A percentile compares a stretch with the other conserved stretches of the same genome.
Conservation (phyloP, 352 stramenopile genomes). For the Pythium oligandrum region DNA sequence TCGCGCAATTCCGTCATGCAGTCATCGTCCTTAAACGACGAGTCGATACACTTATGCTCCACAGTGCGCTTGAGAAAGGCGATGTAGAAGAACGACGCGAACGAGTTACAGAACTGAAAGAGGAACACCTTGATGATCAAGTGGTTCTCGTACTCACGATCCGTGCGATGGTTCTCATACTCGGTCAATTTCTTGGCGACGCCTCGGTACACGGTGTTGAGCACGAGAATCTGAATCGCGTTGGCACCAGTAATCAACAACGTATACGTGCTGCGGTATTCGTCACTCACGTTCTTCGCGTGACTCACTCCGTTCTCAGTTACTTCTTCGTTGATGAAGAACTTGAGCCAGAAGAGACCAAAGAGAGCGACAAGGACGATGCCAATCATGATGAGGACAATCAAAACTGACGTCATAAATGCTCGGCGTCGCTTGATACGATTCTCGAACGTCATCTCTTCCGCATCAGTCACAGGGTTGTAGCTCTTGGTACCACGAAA, state of each 20-base stretch:
- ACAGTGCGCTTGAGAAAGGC: slow-evolving; percentile 56
- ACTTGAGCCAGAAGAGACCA: slow-evolving; percentile 70
- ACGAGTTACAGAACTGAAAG: slow-evolving; percentile 98
- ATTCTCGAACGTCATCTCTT: slow-evolving; percentile 67
- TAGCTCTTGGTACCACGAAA: slow-evolving; percentile 77
- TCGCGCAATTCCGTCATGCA: slow-evolving; percentile 88
- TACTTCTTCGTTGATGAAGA: slow-evolving; percentile 20
- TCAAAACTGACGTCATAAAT: slow-evolving; percentile 50
- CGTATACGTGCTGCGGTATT: slow-evolving; percentile 42
- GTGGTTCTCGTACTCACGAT: slow-evolving; percentile 85
- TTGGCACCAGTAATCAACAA: slow-evolving; percentile 57
- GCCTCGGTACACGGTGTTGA: slow-evolving; percentile 90
- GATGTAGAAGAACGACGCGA: slow-evolving; percentile 97
- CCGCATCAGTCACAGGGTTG: slow-evolving; percentile 57
- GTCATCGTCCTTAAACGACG: slow-evolving; percentile 20
- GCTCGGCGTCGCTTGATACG: slow-evolving; percentile 45
- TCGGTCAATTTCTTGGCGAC: slow-evolving; percentile 93
- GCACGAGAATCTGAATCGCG: slow-evolving; percentile 89
- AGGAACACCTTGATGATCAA: slow-evolving; percentile 98
- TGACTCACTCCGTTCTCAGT: slow-evolving; percentile 18
- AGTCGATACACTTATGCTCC: slow-evolving; percentile 76
- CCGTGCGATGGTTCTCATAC: slow-evolving; percentile 91
- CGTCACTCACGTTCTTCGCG: slow-evolving; percentile 6
- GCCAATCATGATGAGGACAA: slow-evolving; percentile 71
- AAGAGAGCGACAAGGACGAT: slow-evolving; percentile 66